Conservation (phyloP, 2,329 filamentous ascomycete species). For the Claviceps cyperi region DNA sequence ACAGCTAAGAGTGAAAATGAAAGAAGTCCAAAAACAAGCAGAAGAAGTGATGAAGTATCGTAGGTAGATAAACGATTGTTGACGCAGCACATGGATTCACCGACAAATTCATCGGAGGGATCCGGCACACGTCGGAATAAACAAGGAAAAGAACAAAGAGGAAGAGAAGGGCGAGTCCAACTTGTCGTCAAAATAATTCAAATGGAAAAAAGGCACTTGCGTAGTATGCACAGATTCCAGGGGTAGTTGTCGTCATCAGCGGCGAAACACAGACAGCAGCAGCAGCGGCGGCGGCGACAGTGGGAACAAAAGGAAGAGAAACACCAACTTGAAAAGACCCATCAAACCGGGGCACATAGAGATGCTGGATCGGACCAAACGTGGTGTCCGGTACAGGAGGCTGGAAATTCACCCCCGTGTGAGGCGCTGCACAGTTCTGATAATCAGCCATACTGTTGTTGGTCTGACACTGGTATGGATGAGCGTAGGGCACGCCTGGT, state of each 20-base stretch:
- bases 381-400: slow-evolving; percentile 44
- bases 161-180: not conserved
- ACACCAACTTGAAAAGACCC: slow-evolving; percentile 19
- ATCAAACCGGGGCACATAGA: slow-evolving; percentile 41
- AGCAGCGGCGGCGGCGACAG: slow-evolving; percentile 10
- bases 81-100: not conserved
- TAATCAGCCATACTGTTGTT: slow-evolving; percentile 25
- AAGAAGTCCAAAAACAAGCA: not conserved
- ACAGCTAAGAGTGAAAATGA: slow-evolving; percentile 2
- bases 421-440: slow-evolving; percentile 26
- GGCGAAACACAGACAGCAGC: slow-evolving; percentile 9
- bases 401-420: slow-evolving; percentile 36
- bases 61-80: too few relatives aligned
- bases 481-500: not conserved
- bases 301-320: slow-evolving; percentile 10
- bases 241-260: slow-evolving; percentile 17
- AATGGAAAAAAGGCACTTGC: slow-evolving; percentile 19
- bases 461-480: slow-evolving; percentile 2
- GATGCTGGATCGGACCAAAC: slow-evolving; percentile 38
- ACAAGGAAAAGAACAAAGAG: slow-evolving; percentile 5
- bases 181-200: not conserved
- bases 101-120: not conserved
- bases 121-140: slow-evolving; percentile 1
- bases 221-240: slow-evolving; percentile 22
- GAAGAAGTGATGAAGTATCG: not conserved